Evolutionary conservation across 2,329 filamentous ascomycete genomes (phyloP), one percentile per base, ranked within the genome.

Genomic region (Corniculantispora saksenae): DNA sequence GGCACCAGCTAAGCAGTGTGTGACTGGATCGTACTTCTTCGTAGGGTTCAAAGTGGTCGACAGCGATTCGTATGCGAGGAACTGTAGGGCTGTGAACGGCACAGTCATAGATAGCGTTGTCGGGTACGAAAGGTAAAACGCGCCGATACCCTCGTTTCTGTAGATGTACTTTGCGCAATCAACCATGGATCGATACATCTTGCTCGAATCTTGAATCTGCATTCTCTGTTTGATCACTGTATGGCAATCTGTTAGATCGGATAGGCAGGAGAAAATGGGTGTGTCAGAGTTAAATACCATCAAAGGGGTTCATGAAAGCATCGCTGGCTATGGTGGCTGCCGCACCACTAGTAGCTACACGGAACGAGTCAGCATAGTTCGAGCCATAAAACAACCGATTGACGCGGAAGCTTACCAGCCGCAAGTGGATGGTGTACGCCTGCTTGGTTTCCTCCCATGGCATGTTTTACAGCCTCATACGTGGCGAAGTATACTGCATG

Each of bases 101-200:
- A 99, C 93, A 17, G 95, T 98, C 95, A 99, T 99, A 74, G 93
- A 97, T 32, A 99, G 84, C 2, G 95, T 99, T 23, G 95, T 99
- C 19, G 95, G 95, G 78, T 99, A 99, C 27, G 95, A 99, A 72
- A 99, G 90, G 82, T 99, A 99, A 81, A 99, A 99, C 63, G 95
- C 94, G 60, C 89, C 86, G 54, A 98, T 78, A 62, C 95, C 95
- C 79, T 99, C 95, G 61, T 88, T 90, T 72, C 85, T 88, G 81
- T 97, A 97, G 67, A 99, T 91, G 70, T 92, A 90, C 75, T 85
- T 88, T 65, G 94, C 94, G 82, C 95, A 99, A 75, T 97, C 91
- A 64, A 85, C 77, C 80, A 98, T 90, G 25, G 91, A 93, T 72
- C 89, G 90, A 81, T 98, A 97, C 81, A 90, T 88, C 71, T 86